These are phyloP conservation scores for Volvox carteri DNA, from an alignment of 163 green algal genomes.

Conservation along the genomic window DNA sequence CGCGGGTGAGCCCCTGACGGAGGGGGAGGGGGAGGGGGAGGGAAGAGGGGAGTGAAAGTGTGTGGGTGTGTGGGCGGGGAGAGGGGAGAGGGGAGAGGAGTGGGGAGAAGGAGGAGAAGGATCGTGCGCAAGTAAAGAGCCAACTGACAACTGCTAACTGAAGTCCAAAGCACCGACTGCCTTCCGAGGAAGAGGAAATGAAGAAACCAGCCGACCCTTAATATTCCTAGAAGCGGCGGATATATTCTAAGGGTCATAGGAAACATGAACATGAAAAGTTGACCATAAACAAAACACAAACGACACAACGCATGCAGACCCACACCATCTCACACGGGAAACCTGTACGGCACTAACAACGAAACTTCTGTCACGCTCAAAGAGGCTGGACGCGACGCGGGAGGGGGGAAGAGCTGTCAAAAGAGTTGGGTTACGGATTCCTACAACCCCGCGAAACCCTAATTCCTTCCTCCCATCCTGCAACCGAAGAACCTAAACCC, in stretches of 20 bases:
- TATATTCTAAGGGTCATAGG: background rate
- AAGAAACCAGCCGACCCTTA: no score
- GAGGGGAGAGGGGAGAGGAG: background rate
- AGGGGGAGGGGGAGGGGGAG: background rate
- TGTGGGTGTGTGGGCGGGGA: background rate
- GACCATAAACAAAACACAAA: no score
- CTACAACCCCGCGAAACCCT: background rate
- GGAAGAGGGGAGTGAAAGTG: background rate
- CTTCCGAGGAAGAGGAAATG: no score
- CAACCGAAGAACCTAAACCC: background rate
- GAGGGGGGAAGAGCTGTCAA: background rate
- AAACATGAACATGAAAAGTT: no score
- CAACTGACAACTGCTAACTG: background rate
- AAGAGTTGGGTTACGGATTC: background rate
- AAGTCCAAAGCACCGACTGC: background rate
- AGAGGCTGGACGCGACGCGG: no score
- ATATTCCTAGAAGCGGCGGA: background rate
- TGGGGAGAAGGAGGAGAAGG: background rate
- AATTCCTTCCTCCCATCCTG: background rate
- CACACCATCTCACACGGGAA: no score
- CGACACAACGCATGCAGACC: no score
- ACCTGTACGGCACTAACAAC: background rate
- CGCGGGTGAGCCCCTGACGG: conserved; percentile 26
- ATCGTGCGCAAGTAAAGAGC: background rate
- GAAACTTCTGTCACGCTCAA: no score